Conservation (phyloP, 1,284 basidiomycete genomes). For the Polyporus tsugae region DNA sequence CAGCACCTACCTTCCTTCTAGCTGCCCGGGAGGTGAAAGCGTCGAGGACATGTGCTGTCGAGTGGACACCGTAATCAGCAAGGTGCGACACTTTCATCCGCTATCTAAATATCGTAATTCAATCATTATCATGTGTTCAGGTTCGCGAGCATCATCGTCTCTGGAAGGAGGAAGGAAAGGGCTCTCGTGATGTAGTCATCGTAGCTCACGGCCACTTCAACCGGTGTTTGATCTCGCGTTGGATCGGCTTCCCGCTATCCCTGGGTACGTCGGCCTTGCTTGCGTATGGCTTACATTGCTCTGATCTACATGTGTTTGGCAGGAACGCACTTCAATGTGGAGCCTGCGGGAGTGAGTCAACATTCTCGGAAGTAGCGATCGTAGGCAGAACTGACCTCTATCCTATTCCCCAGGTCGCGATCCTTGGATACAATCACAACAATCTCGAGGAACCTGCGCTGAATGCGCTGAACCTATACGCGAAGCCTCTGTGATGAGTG, state of each 20-base stretch:
- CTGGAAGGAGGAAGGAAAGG: slow-evolving; percentile 71
- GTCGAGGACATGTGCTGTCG: slow-evolving; percentile 81
- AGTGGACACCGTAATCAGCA: slow-evolving; percentile 79
- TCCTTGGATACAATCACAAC: slow-evolving; percentile 80
- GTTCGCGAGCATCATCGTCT: slow-evolving; percentile 79
- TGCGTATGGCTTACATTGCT: not conserved
- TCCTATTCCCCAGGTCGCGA: slow-evolving; percentile 57
- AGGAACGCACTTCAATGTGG: slow-evolving; percentile 84
- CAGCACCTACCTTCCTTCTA: slow-evolving; percentile 37
- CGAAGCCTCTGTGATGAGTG: slow-evolving; percentile 37
- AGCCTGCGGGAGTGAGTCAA: slow-evolving; percentile 75
- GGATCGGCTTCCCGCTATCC: slow-evolving; percentile 74
- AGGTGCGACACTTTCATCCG: slow-evolving; percentile 48
- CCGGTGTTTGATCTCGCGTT: slow-evolving; percentile 83
- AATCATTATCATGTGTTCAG: slow-evolving; percentile 43
- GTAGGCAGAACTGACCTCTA: slow-evolving; percentile 1
- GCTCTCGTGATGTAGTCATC: slow-evolving; percentile 76
- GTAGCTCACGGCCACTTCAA: slow-evolving; percentile 89
- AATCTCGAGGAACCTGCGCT: slow-evolving; percentile 80
- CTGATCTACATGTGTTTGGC: slow-evolving; percentile 13
- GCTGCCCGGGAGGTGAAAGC: slow-evolving; percentile 89
- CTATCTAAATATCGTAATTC: not conserved
- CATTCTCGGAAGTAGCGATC: not conserved
- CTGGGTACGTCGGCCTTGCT: slow-evolving; percentile 55
- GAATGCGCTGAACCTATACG: slow-evolving; percentile 77